Evolutionary conservation across 2,329 filamentous ascomycete species (phyloP), one percentile per base, ranked within the genome.

Genomic region (Xylariaceae sp.): DNA sequence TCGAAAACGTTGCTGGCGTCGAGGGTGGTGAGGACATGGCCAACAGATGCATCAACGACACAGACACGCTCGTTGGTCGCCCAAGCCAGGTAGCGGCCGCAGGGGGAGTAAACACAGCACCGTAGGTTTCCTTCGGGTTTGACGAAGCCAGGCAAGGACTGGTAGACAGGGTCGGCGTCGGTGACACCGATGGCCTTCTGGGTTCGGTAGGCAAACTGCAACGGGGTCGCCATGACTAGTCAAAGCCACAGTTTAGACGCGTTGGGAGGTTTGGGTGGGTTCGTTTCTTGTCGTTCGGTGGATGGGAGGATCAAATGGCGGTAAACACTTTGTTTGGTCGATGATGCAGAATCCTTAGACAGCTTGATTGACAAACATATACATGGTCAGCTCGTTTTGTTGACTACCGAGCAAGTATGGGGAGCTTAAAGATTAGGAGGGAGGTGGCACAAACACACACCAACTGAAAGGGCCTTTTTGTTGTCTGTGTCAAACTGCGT

Each of bases 181-280:
- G 95, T 82, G 70, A 97, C 77, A 64, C 91, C 91, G 75, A 98
- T 91, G 69, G 84, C 85, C 83, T 96, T 97, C 72, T 91, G 86
- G 70, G 93, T 96, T 74, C 93, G 89, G 79, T 87, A 95, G 72
- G 89, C 88, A 83, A 96, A 87, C 82, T 96, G 92, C 74, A 92
- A 86, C 65, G 88, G 83, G 77, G 78, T 84, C 69, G 88, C 87
- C 90, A 95, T 96, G 81, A 83, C 87, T 90, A 90, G 81, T 83
- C 66, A 89, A 90, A 90, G 86, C 77, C 85, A 89, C 86, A 86
- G 83, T 62, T 41, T 45, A 47, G 43, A 33, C 29, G 32, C 27
- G 27, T 40, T 55, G 55, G 54, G 55, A 60, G 48, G 38, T 45
- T 46, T 40, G 40, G 36, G 32, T 36, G 55, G 47, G 56, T 56